Percentiles rank a stretch among this genome's conserved stretches.
These are phyloP conservation scores for Fraxinus excelsior DNA, from an alignment of 257 asterid genomes.

Conservation along the genomic window DNA sequence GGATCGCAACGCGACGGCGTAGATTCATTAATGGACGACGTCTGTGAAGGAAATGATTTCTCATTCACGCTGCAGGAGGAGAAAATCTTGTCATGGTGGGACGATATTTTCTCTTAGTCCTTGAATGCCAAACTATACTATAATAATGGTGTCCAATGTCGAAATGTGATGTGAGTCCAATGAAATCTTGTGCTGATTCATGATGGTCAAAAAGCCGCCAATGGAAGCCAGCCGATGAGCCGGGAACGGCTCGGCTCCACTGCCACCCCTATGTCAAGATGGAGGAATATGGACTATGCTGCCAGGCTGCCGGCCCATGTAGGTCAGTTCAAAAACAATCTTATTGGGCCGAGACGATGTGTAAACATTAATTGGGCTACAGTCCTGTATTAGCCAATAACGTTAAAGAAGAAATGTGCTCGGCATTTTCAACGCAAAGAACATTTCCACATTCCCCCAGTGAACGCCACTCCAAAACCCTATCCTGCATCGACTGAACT, in stretches of 20 bases:
- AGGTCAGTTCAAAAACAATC: not conserved
- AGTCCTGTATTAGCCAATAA: not conserved
- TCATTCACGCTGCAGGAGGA: slow-evolving; percentile 78
- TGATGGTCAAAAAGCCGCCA: too few relatives aligned
- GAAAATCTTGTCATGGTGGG: slow-evolving; percentile 72
- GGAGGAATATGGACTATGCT: too few relatives aligned
- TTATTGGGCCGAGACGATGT: not conserved
- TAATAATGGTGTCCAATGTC: too few relatives aligned
- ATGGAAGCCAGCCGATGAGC: too few relatives aligned
- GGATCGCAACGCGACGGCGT: slow-evolving; percentile 23
- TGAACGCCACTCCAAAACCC: slow-evolving; percentile 41
- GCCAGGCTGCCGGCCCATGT: too few relatives aligned
- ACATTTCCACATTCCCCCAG: not conserved
- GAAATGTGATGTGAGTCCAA: too few relatives aligned
- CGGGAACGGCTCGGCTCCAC: too few relatives aligned
- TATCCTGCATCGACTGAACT: slow-evolving; percentile 17
- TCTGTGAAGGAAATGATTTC: slow-evolving; percentile 88
- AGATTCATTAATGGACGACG: slow-evolving; percentile 70
- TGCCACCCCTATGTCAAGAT: too few relatives aligned
- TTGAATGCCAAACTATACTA: too few relatives aligned
- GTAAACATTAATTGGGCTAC: not conserved
- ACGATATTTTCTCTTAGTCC: too few relatives aligned
- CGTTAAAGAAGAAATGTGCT: not conserved
- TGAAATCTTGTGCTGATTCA: too few relatives aligned
- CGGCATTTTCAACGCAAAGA: not conserved